Evolutionary conservation across 2,329 filamentous ascomycete species (phyloP), one percentile per base, ranked within the genome.

Genomic region (Lecanicillium sp.): DNA sequence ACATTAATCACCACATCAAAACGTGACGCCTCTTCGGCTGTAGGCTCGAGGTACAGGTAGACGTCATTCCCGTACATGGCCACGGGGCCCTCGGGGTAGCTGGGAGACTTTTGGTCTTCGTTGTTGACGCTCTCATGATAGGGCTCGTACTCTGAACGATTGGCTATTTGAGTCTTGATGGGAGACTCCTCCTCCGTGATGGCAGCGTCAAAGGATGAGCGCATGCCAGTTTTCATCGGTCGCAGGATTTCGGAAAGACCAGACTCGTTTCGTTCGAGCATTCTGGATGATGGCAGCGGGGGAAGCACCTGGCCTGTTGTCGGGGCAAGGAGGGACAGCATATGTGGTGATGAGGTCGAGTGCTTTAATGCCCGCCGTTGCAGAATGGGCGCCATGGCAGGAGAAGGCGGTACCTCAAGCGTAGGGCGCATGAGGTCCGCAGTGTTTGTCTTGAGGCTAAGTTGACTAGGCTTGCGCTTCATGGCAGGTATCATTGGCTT

Each of bases 1-100:
- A 90, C 86, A 47, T 94, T 94, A 54, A 92, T 79, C 14, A 94
- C 79, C 3, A 90, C 81, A 49, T 92, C 87, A 47, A 89, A 94
- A 25, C 75, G 71, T 10, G 81, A 71, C 3, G 85, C 85, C 55
- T 89, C 83, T 29, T 88, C 81, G 0, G 80, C 80, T 1, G 81
- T 86, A 1, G 86, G 86, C 55, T 94, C 86, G 29, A 86, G 68
- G 52, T 89, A 94, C 1, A 92, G 70, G 53, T 80, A 88, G 7
- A 94, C 79, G 32, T 81, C 76, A 42, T 86, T 81, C 39, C 79
- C 79, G 48, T 90, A 89, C 36, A 94, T 89, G 49, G 84, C 80
- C 39, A 90, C 82, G 1, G 86, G 87, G 0, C 86, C 86, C 47
- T 87, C 76, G 0, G 86, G 86, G 54, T 94, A 94, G 1, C 84